A percentile compares a stretch with the other conserved stretches of the same genome.
Evolutionary conservation across 2,329 filamentous ascomycete species (phyloP).

Genomic region (Alternaria gaisen): DNA sequence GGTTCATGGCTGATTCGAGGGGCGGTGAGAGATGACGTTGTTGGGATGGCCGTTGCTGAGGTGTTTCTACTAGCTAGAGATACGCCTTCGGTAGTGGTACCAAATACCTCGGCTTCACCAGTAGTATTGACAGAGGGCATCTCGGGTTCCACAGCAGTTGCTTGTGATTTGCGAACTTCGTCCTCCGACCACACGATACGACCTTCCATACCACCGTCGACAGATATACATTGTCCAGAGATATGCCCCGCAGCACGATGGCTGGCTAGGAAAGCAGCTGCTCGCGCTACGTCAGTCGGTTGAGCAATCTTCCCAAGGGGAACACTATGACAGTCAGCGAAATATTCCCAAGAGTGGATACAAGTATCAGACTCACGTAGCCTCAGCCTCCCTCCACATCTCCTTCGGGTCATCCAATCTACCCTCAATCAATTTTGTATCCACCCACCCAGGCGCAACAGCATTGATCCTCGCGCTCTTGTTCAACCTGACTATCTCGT

Average conservation of each 20-base stretch:
- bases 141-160: slow-evolving; percentile 3
- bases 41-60: neutral
- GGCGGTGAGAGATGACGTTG: neutral
- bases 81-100: slow-evolving; percentile 22
- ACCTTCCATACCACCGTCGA: slow-evolving; percentile 63
- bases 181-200: slow-evolving; percentile 60
- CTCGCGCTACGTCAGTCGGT: slow-evolving; percentile 59
- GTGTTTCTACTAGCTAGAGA: slow-evolving; percentile 9
- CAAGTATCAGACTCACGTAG: slow-evolving; percentile 45
- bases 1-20: slow-evolving; percentile 16
- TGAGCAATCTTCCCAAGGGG: slow-evolving; percentile 59
- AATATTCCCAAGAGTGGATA: neutral
- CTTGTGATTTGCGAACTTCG: slow-evolving; percentile 39
- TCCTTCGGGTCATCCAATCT: slow-evolving; percentile 60
- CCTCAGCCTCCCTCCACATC: slow-evolving; percentile 60
- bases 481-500: slow-evolving; percentile 64
- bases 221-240: slow-evolving; percentile 62
- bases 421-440: slow-evolving; percentile 59
- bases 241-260: slow-evolving; percentile 63
- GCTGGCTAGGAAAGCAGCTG: slow-evolving; percentile 61
- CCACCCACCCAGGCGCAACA: slow-evolving; percentile 60
- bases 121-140: neutral
- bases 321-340: slow-evolving; percentile 38
- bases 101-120: slow-evolving; percentile 18
- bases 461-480: slow-evolving; percentile 62